phyloP scores from a whole-genome alignment of 495 filamentous ascomycete genomes.

The Rostrohypoxylon terebratum region DNA sequence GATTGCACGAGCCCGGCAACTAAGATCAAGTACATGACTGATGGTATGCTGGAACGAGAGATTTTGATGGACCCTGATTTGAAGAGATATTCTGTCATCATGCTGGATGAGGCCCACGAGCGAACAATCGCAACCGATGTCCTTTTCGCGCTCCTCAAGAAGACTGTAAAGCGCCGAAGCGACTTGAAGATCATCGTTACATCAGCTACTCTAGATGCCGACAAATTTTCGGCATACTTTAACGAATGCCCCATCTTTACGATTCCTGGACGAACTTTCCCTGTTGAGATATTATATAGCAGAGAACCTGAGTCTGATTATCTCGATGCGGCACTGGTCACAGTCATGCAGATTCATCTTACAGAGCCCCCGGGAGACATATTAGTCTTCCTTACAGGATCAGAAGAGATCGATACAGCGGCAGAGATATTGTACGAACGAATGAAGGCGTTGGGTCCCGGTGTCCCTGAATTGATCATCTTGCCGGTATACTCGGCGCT shows the following conservation, averaged over 20 bases:
- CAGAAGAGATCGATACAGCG: constrained; percentile 96
- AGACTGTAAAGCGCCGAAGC: constrained; percentile 84
- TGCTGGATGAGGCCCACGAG: constrained; percentile 99
- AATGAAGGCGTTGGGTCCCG: constrained; percentile 94
- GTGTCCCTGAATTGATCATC: constrained; percentile 91
- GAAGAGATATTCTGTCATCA: constrained; percentile 91
- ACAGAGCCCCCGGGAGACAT: constrained; percentile 93
- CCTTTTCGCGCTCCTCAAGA: constrained; percentile 93
- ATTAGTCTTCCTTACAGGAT: constrained; percentile 93
- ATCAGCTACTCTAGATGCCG: constrained; percentile 94
- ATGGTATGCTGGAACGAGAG: constrained; percentile 97
- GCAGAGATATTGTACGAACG: constrained; percentile 94
- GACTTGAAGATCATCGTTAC: constrained; percentile 97
- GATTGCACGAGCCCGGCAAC: constrained; percentile 91
- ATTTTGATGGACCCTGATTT: constrained; percentile 90
- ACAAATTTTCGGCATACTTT: constrained; percentile 97
- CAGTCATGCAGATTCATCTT: constrained; percentile 98
- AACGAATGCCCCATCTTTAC: constrained; percentile 94
- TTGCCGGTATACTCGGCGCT: constrained; percentile 94
- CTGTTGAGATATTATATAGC: constrained; percentile 94
- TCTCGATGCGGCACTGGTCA: constrained; percentile 91
- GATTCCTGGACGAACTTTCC: constrained; percentile 93
- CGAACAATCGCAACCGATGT: constrained; percentile 96
- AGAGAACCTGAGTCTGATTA: constrained; percentile 97
- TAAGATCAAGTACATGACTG: constrained; percentile 99